Conservation (phyloP, 768 basidiomycete genomes). For the Rhodotorula taiwanensis region DNA sequence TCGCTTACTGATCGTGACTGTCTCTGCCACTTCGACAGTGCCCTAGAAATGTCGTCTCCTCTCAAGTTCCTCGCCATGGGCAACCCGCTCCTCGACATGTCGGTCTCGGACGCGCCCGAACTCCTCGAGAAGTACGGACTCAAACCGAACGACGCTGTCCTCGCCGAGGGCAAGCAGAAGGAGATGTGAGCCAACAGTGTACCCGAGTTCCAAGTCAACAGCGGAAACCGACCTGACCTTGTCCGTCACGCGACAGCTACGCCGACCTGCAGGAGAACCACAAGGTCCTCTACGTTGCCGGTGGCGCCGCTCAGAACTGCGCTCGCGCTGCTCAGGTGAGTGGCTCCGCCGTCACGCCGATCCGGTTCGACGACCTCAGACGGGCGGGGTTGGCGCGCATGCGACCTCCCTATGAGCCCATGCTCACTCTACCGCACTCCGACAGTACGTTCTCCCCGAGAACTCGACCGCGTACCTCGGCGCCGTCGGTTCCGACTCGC, state of each 20-base stretch:
- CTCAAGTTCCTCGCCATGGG: slow-evolving; percentile 75
- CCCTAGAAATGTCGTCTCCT: slow-evolving; percentile 33
- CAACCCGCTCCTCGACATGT: slow-evolving; percentile 90
- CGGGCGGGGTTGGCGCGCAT: too few species aligned
- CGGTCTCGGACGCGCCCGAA: slow-evolving; percentile 75
- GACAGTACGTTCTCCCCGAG: slow-evolving; percentile 83
- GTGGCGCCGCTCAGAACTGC: slow-evolving; percentile 93
- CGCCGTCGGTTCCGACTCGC: slow-evolving; percentile 85
- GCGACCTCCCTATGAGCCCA: not conserved
- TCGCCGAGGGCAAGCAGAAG: slow-evolving; percentile 80
- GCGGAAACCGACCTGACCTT: too few species aligned
- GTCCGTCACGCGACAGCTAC: slow-evolving; percentile 56
- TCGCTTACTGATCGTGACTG: too few species aligned
- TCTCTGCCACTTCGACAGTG: too few species aligned
- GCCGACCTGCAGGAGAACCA: slow-evolving; percentile 71
- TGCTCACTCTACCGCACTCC: not conserved
- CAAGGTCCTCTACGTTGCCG: slow-evolving; percentile 82
- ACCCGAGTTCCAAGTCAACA: too few species aligned
- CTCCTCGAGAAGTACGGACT: slow-evolving; percentile 83
- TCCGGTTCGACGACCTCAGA: too few species aligned
- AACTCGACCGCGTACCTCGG: slow-evolving; percentile 88
- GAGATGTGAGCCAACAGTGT: slow-evolving; percentile 81
- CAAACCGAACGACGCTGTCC: slow-evolving; percentile 90
- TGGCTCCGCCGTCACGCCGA: too few species aligned
- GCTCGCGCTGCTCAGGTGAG: slow-evolving; percentile 87